phyloP scores from a whole-genome alignment of 2,329 filamentous ascomycete species.

The Myriosclerotinia duriaeana region DNA sequence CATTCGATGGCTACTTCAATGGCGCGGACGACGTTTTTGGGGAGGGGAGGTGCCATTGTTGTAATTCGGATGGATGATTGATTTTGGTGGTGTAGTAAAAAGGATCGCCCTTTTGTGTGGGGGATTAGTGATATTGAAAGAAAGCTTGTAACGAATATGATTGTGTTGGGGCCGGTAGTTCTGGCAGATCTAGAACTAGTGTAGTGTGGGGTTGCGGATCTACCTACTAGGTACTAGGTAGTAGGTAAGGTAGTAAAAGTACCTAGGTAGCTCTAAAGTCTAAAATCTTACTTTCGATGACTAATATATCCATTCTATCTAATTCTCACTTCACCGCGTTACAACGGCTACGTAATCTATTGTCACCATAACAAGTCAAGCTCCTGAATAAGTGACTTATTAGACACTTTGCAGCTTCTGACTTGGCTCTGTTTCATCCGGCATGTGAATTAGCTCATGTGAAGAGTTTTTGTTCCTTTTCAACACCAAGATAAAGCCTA shows the following conservation, averaged over 20 bases:
- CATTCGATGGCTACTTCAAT: slow-evolving; percentile 27
- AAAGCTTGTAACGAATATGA: neutral
- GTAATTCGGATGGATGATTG: neutral
- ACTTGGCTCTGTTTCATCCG: too few relatives aligned
- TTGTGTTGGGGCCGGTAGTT: neutral
- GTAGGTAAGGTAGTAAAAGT: too few relatives aligned
- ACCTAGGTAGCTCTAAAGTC: too few relatives aligned
- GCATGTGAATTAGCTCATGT: neutral
- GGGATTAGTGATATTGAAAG: neutral
- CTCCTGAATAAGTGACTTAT: neutral
- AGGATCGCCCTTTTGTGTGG: neutral
- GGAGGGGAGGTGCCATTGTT: slow-evolving; percentile 4
- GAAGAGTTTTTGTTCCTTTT: neutral
- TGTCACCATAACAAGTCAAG: neutral
- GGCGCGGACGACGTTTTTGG: slow-evolving; percentile 18
- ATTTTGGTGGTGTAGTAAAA: accelerated
- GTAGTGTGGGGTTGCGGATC: neutral
- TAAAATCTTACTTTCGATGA: neutral
- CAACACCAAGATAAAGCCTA: neutral
- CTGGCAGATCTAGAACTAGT: neutral
- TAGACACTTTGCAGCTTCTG: neutral
- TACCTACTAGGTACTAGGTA: too few relatives aligned
- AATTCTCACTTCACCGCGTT: neutral
- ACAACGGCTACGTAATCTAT: too few relatives aligned
- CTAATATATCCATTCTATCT: neutral